Evolutionary conservation across 2,329 filamentous ascomycete species (phyloP).

Genomic region (Kalmusia sp.): DNA sequence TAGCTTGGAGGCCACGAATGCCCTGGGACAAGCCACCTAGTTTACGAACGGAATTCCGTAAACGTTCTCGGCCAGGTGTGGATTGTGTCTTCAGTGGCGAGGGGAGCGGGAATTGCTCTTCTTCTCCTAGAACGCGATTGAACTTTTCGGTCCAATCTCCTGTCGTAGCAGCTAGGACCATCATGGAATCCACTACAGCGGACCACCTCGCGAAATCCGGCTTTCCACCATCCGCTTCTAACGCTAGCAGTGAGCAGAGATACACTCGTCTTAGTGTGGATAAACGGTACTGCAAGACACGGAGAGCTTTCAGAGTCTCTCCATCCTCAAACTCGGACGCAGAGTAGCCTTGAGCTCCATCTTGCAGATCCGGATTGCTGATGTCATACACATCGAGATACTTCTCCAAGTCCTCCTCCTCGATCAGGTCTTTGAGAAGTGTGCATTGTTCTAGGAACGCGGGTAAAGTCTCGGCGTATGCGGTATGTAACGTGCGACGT

Average conservation of each 20-base stretch:
- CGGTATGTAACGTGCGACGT: conserved; percentile 75
- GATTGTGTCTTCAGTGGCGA: conserved; percentile 64
- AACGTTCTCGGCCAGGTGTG: conserved; percentile 80
- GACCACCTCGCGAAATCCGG: conserved; percentile 81
- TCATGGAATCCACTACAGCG: conserved; percentile 77
- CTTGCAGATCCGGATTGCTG: conserved; percentile 54
- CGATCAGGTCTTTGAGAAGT: conserved; percentile 74
- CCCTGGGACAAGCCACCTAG: conserved; percentile 88
- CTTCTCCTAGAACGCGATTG: conserved; percentile 74
- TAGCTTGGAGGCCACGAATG: conserved; percentile 90
- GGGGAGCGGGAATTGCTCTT: conserved; percentile 67
- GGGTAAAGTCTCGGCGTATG: conserved; percentile 73
- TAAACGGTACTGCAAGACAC: conserved; percentile 70
- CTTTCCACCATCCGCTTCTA: conserved; percentile 81
- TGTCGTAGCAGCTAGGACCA: conserved; percentile 68
- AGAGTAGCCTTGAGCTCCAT: conserved; percentile 61
- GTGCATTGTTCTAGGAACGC: conserved; percentile 74
- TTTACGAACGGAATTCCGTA: conserved; percentile 86
- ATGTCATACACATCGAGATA: conserved; percentile 77
- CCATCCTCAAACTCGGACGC: conserved; percentile 75
- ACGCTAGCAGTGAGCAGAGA: conserved; percentile 84
- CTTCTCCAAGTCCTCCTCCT: conserved; percentile 84
- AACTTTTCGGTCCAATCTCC: conserved; percentile 70
- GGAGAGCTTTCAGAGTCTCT: conserved; percentile 79
- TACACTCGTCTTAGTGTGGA: conserved; percentile 84